Conservation (phyloP, 805 yeast species). For the Ogataea saltuana region DNA sequence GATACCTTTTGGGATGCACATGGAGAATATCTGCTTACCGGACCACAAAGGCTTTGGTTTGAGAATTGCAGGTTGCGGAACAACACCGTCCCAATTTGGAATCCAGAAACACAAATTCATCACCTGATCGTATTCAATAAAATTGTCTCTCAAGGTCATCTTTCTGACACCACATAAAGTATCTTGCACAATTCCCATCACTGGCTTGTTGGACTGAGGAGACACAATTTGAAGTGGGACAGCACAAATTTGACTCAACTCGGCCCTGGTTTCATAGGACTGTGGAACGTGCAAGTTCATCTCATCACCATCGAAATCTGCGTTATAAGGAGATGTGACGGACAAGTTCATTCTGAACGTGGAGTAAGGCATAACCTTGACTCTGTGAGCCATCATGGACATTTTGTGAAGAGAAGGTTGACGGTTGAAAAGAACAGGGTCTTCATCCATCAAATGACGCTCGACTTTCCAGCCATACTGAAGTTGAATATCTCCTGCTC, state of each 20-base stretch:
- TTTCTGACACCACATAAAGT: constrained; percentile 96
- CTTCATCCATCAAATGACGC: constrained; percentile 96
- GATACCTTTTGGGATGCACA: constrained; percentile 95
- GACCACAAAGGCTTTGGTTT: constrained; percentile 98
- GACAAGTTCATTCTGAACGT: constrained; percentile 95
- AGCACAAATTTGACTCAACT: constrained; percentile 90
- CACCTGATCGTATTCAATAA: constrained; percentile 88
- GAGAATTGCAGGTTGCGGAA: constrained; percentile 91
- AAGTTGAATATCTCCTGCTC: constrained; percentile 96
- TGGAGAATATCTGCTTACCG: constrained; percentile 90
- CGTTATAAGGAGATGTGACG: constrained; percentile 98
- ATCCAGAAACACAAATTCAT: constrained; percentile 98
- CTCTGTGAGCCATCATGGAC: constrained; percentile 99
- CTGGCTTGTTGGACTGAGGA: constrained; percentile 98
- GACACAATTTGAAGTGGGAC: constrained; percentile 98
- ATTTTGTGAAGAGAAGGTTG: constrained; percentile 98
- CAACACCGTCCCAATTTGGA: constrained; percentile 97
- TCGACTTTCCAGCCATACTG: constrained; percentile 99
- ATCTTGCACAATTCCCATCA: constrained; percentile 99
- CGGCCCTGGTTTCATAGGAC: constrained; percentile 97
- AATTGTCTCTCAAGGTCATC: constrained; percentile 87
- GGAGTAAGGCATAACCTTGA: constrained; percentile 97
- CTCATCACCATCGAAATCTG: constrained; percentile 99
- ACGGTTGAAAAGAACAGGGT: constrained; percentile 97
- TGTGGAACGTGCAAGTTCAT: constrained; percentile 99